Evolutionary conservation across 441 rosid genomes (phyloP), one percentile per base, ranked within the genome.

Genomic region (Erodium chrysanthum): DNA sequence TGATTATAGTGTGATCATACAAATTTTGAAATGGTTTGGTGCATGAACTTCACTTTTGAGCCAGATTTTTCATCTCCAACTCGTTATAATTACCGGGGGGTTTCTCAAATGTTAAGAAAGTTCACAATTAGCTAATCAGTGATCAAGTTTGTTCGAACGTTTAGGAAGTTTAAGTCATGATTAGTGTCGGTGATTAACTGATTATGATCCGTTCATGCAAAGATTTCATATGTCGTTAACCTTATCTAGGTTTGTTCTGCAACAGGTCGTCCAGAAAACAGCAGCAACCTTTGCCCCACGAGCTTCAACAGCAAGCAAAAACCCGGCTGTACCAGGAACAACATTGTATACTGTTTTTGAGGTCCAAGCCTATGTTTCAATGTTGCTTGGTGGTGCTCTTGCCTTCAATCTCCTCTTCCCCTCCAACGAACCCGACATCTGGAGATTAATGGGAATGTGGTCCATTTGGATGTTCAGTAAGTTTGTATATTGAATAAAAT

Each of bases 371-470:
- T 93, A 91, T 73, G 84, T 62, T 7, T 90, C 89, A 0, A 80
- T 93, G 96, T 60, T 89, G 68, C 59, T 86, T 1, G 98, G 98
- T 12, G 97, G 97, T 44, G 90, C 80, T 56, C 86, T 90, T 22
- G 88, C 97, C 64, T 93, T 85, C 85, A 90, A 90, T 73, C 89
- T 93, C 70, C 73, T 91, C 21, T 89, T 89, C 76, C 97, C 97
- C 65, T 89, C 97, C 7, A 82, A 84, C 69, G 90, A 90, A 70
- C 98, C 96, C 6, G 97, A 93, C 73, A 66, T 93, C 10, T 91
- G 97, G 97, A 91, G 98, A 79, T 77, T 93, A 64, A 91, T 91
- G 92, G 98, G 98, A 27, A 94, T 93, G 98, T 93, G 97, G 98
- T 93, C 97, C 37, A 89, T 93, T 71, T 89, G 98, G 98, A 89